Evolutionary conservation across 2,329 filamentous ascomycete species (phyloP), one percentile per base, ranked within the genome.

Genomic region (Aspergillus phoenicis): DNA sequence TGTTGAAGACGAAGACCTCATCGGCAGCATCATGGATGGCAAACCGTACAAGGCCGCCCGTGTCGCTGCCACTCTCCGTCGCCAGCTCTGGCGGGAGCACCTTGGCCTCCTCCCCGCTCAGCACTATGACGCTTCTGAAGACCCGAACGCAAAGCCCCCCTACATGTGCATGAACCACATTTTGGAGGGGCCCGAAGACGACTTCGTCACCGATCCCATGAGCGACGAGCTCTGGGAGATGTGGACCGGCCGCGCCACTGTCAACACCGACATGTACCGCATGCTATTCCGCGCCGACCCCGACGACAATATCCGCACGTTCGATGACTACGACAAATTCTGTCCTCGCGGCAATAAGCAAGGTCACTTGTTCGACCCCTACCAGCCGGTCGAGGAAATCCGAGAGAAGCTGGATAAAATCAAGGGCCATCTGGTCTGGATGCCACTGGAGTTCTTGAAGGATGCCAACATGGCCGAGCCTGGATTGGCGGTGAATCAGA

Each of bases 361-460:
- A 3, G 94, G 95, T 0, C 95, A 98, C 77, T 83, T 98, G 61
- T 96, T 91, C 70, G 92, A 96, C 73, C 86, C 86, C 61, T 91
- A 89, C 76, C 84, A 90, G 74, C 89, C 90, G 0, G 85, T 87
- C 0, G 82, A 88, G 24, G 89, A 96, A 58, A 87, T 95, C 6
- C 84, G 91, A 15, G 75, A 83, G 66, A 92, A 94, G 75, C 80
- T 98, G 53, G 88, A 92, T 69, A 83, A 89, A 71, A 87, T 98
- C 67, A 89, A 87, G 78, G 94, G 94, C 0, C 94, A 98, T 80
- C 76, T 98, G 43, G 94, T 98, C 6, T 96, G 91, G 91, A 94
- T 97, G 88, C 93, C 93, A n/a, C 76, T 98, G 70, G 86, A 93
- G 49, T 98, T 97, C 73, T 77, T 98, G 72, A 83, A 85, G 69